These are phyloP conservation scores for Nigrospora osmanthi DNA, from an alignment of 2,329 filamentous ascomycete species.

Conservation along the genomic window DNA sequence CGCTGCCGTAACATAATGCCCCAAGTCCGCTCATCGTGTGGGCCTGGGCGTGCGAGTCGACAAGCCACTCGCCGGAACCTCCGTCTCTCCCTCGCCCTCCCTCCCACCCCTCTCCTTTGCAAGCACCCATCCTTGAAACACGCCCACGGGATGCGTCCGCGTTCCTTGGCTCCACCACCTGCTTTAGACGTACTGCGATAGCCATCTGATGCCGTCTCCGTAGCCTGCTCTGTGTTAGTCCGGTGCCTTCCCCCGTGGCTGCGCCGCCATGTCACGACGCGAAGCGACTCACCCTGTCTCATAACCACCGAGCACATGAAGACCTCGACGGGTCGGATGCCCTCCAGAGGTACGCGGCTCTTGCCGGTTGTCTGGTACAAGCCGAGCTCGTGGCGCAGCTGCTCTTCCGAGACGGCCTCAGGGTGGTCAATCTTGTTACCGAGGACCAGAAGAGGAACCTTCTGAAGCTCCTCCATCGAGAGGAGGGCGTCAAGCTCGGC, in stretches of 20 bases:
- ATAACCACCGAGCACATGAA: conserved; percentile 99
- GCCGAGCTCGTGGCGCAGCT: conserved; percentile 84
- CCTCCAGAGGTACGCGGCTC: conserved; percentile 87
- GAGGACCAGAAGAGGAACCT: conserved; percentile 91
- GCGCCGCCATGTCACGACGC: neutral
- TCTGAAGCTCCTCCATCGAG: conserved; percentile 91
- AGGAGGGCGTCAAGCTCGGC: conserved; percentile 93
- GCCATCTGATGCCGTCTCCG: conserved; percentile 83
- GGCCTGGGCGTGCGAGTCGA: neutral
- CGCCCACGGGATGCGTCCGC: no score
- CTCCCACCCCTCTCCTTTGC: no score
- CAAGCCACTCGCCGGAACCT: no score
- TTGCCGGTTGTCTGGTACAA: conserved; percentile 96
- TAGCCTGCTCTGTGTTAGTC: conserved; percentile 48
- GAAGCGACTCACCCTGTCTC: conserved; percentile 65
- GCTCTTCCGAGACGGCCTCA: conserved; percentile 89
- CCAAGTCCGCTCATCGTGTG: neutral
- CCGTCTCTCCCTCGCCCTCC: no score
- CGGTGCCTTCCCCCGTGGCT: conserved; percentile 3
- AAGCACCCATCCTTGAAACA: no score
- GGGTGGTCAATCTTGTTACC: conserved; percentile 99
- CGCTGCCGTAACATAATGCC: neutral
- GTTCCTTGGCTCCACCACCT: neutral
- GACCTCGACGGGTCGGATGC: conserved; percentile 89
- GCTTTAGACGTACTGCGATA: conserved; percentile 81